Evolutionary conservation across 148 eudicot species (phyloP).

Genomic region (Arctostaphylos glauca): DNA sequence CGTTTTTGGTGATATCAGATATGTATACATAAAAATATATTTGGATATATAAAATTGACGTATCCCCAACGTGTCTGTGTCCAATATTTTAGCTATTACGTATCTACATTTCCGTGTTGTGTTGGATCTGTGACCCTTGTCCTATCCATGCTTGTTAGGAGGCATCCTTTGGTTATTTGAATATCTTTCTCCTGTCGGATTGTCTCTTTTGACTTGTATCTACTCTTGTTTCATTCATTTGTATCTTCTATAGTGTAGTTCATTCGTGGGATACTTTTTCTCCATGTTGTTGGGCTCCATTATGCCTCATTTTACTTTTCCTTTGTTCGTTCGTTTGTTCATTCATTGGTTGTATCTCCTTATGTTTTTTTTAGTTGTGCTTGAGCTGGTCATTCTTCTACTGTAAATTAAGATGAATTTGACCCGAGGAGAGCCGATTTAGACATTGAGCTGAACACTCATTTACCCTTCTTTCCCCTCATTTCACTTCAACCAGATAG

Average conservation of each 20-base stretch:
- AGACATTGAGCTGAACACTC: neutral
- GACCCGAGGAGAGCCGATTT: neutral
- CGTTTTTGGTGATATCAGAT: too few species aligned
- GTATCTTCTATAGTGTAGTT: neutral
- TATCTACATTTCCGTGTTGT: too few species aligned
- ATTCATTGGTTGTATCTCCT: neutral
- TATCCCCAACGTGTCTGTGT: too few species aligned
- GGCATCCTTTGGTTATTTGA: constrained; percentile 1
- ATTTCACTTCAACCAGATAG: neutral
- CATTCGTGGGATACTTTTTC: neutral
- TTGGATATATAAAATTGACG: too few species aligned
- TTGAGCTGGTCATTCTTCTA: neutral
- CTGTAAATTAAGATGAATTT: neutral
- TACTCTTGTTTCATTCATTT: neutral
- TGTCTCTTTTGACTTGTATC: neutral
- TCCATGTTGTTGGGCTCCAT: neutral
- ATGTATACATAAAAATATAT: too few species aligned
- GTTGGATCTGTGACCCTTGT: too few species aligned
- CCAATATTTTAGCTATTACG: too few species aligned
- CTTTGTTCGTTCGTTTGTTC: neutral
- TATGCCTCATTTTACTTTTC: neutral
- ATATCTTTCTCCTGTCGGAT: neutral
- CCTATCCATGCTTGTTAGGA: neutral
- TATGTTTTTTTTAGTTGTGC: neutral
- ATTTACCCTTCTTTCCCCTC: neutral